Evolutionary conservation across 352 stramenopile genomes (phyloP), one percentile per base, ranked within the genome.

Genomic region (Albugo candida): DNA sequence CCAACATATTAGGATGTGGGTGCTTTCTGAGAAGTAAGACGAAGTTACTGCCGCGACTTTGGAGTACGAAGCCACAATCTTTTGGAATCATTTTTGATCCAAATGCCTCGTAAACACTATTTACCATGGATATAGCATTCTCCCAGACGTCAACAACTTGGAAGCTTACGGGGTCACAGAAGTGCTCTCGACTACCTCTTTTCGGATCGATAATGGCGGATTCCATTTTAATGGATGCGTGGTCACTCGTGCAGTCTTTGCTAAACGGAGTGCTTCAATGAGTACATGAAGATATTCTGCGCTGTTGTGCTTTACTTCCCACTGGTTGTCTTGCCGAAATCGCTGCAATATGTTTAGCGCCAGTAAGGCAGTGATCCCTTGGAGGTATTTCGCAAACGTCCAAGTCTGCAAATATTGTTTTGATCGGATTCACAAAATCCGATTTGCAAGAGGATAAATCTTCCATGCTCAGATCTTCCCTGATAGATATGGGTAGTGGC

Each of bases 101-200:
- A 55, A 99, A 99, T 39, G 84, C 88, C 63, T 92, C 83, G 61
- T 96, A 99, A 68, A 98, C 98, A 56, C 80, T 96, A 66, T 98
- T 97, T 18, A 99, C 93, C 73, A 98, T 97, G 18, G 88, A 97
- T 31, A 97, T 86, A 4, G 94, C 93, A 61, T 98, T 98, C 18
- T 93, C 94, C 5, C 70, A 53, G 8, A 61, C 60, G 54, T 99
- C 94, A 10, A 98, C 77, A 17, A 97, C 92, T 61, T 97, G 84
- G 63, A 97, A 97, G 56, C 76, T 95, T 34, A 97, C 87, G 0
- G 92, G 97, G 56, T 94, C 87, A 50, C 76, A 84, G 37, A 59
- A 81, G 13, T 81, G 58, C 49, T 63, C 67, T 0, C 70, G 73
- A 13, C 61, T 80, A 18, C 76, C 76, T 34, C 63, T 68, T 49